phyloP scores from a whole-genome alignment of 371 early-diverging fungal species.

The Mucor velutinosus region DNA sequence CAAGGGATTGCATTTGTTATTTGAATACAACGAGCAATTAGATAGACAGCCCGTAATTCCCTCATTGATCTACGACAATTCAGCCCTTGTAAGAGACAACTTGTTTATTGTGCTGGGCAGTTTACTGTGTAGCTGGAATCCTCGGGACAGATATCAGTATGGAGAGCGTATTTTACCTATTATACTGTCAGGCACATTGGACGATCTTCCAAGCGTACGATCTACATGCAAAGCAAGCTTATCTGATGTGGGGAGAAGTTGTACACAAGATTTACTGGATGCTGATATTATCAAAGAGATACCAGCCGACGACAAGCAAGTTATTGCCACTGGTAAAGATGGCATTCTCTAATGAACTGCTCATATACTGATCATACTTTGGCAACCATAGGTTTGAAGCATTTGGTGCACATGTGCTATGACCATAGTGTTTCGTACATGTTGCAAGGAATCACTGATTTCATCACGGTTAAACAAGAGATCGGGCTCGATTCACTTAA shows the following conservation, averaged over 20 bases:
- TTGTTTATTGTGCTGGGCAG: constrained; percentile 15
- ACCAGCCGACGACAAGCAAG: constrained; percentile 1
- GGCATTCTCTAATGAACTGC: background rate
- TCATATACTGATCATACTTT: background rate
- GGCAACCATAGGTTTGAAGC: constrained; percentile 21
- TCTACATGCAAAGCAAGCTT: constrained; percentile 18
- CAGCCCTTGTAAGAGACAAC: constrained; percentile 30
- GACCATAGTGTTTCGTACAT: constrained; percentile 20
- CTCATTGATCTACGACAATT: constrained; percentile 26
- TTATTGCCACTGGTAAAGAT: constrained; percentile 10
- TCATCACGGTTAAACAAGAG: constrained; percentile 21
- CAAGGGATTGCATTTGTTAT: constrained; percentile 19
- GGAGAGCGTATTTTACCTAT: constrained; percentile 32
- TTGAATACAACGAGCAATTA: constrained; percentile 17
- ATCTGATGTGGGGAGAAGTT: constrained; percentile 14
- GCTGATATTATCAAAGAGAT: constrained; percentile 23
- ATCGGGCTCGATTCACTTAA: constrained; percentile 17
- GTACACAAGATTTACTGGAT: constrained; percentile 30
- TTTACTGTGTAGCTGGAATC: constrained; percentile 28
- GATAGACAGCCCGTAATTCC: constrained; percentile 24
- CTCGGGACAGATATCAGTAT: constrained; percentile 33
- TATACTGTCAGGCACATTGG: constrained; percentile 26
- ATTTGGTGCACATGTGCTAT: constrained; percentile 36
- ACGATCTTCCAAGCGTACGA: constrained; percentile 25
- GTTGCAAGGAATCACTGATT: constrained; percentile 21